Evolutionary conservation across 345 rosid genomes (phyloP).

Genomic region (Gossypium ekmanianum): DNA sequence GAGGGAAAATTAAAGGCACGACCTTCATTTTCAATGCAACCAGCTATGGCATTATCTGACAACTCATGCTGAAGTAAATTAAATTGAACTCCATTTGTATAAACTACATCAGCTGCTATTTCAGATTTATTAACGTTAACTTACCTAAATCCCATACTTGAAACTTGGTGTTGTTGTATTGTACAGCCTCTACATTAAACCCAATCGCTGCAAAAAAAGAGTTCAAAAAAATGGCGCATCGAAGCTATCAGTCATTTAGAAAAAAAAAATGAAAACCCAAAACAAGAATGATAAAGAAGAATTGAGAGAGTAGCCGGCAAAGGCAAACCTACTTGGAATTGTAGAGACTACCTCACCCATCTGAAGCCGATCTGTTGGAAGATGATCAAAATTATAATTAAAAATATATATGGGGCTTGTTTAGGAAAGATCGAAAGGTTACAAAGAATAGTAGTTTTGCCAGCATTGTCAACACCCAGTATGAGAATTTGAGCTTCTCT

Average conservation of each 20-base stretch:
- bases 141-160: constrained; percentile 87
- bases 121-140: constrained; percentile 11
- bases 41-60: too few species aligned
- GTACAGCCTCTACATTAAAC: constrained; percentile 89
- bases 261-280: neutral
- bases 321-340: constrained; percentile 35
- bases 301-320: constrained; percentile 14
- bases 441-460: constrained; percentile 62
- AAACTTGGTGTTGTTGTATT: constrained; percentile 86
- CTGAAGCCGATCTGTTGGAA: constrained; percentile 47
- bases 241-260: neutral
- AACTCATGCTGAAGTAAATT: too few species aligned
- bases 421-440: constrained; percentile 2
- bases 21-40: too few species aligned
- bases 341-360: constrained; percentile 59
- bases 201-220: constrained; percentile 63
- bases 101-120: neutral
- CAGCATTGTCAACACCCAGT: constrained; percentile 59
- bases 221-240: neutral
- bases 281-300: constrained; percentile 5
- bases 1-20: too few species aligned
- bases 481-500: constrained; percentile 56
- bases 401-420: neutral
- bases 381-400: neutral
- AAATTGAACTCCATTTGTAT: neutral